Base-by-base conservation (phyloP, 192 early-diverging fungal species). In the Fimicolochytrium jonesii region DNA sequence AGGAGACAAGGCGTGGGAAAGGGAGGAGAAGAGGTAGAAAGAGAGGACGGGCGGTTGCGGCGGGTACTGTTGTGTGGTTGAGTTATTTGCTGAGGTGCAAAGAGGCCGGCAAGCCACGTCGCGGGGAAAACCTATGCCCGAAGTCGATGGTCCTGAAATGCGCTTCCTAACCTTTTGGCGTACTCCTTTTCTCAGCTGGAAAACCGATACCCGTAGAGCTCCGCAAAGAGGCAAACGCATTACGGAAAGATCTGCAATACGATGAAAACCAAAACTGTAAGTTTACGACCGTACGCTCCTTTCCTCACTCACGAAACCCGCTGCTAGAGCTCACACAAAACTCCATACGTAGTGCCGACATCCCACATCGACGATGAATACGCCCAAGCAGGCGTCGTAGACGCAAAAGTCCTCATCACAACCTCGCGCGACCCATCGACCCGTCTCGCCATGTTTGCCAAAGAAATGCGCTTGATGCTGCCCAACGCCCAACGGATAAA, bases 401-500 rank as follows among this genome's bases (percentile, higher is more conserved):
- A 99, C 67, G 94, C 96, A 45, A 99, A 99, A 65, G 84, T 99
- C 17, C 73, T 99, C 18, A 90, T 99, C 53, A 99, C 96, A 22
- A 99, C 96, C 6, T 95, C 93, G 15, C 79, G 94, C 55, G 93
- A 97, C 56, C 93, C 96, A 20, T 90, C 87, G 71, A 86, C 87
- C 60, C 87, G 94, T 42, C 81, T 99, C 64, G 85, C 87, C 67
- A 92, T 94, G 75, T 99, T 99, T 75, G 83, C 94, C 64, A 98
- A 98, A 75, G 96, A 99, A 76, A 91, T 99, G 87, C 85, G 92
- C 13, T 83, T 95, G 36, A 78, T 95, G 13, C 88, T 99, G 55
- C 96, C 96, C 44, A 94, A 94, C 73, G 91, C 94, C 44, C 94
- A 97, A 72, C 84, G 93, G 65, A 93, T 99, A 70, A 99, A 99